Base-by-base conservation (phyloP, 1,284 basidiomycete species). In the Coniferiporia weirii region DNA sequence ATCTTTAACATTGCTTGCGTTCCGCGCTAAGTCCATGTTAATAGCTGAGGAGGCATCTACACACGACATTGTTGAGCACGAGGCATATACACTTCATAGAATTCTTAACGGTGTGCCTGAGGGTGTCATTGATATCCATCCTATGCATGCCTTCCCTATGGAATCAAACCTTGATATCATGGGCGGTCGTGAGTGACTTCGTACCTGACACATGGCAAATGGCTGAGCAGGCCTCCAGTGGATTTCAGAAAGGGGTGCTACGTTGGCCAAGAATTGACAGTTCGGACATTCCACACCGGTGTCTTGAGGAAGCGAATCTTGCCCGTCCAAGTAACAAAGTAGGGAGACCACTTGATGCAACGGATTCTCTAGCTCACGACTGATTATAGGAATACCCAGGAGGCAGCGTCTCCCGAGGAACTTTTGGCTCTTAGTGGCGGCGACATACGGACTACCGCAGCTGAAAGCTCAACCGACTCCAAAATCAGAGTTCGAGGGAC, bases 171-270 rank as follows among this genome's bases (percentile, higher is more conserved):
- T 98, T 66, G 96, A 99, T 71, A 76, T 91, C 54, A 97, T 97
- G 88, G 90, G 93, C 60, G 96, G 86, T 68, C 75, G 93, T 95
- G 67, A 76, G 89, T 76, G 32, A 27, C 17, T 52, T 47, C 45
- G 52, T 27, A 50, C 12, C 52, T 52, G 58, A 55, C 43, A n/a
- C 56, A 51, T 32, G 38, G 3, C 8, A 54, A 62, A 63, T 49
- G 43, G 8, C 27, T 52, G 59, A 32, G 60, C 47, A 60, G 40
- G 62, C 53, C 61, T 17, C n/a, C 66, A 95, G 95, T 99, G 66
- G 95, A 98, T 72, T 98, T 98, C 71, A 80, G 91, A 52, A 99
- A 99, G 74, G 97, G 97, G 5, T 99, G 97, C 72, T 99, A 98
- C 69, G 87, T 99, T 1, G 97, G 97, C 2, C 97, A 99, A 76